Conservation (phyloP, 345 rosid species). For the Cardiospermum halicacabum region DNA sequence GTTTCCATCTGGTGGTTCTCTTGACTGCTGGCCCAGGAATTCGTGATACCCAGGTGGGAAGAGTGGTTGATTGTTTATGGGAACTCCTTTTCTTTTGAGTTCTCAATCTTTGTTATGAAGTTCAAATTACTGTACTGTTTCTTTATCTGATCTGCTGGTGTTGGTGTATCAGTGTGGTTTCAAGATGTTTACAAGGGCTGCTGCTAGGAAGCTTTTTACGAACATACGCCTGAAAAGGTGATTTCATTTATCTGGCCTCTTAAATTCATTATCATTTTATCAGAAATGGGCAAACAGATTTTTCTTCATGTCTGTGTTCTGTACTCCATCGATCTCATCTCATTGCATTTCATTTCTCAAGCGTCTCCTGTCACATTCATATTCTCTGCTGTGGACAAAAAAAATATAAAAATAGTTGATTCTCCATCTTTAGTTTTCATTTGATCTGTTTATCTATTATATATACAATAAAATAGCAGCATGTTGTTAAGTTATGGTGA, state of each 20-base stretch:
- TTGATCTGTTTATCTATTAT: not conserved
- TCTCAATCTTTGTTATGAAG: not conserved
- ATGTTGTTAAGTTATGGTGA: not conserved
- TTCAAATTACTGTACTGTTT: not conserved
- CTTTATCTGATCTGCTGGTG: slow-evolving; percentile 11
- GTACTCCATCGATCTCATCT: not conserved
- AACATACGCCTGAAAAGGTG: slow-evolving; percentile 87
- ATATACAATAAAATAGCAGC: not conserved
- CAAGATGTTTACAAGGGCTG: slow-evolving; percentile 98
- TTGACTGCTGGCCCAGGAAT: slow-evolving; percentile 91
- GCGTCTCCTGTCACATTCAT: not conserved
- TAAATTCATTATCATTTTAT: not conserved
- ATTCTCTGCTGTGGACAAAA: not conserved
- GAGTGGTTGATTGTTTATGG: not conserved
- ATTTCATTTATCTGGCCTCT: not conserved
- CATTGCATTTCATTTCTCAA: not conserved
- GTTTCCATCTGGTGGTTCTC: slow-evolving; percentile 89
- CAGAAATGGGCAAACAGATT: not conserved
- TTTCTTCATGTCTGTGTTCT: not conserved
- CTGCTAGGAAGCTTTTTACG: slow-evolving; percentile 89
- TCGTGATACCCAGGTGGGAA: slow-evolving; percentile 85
- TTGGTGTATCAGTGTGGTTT: slow-evolving; percentile 78
- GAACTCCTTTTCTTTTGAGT: not conserved
- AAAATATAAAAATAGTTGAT: not conserved
- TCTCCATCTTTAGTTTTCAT: not conserved